A percentile compares a stretch with the other conserved stretches of the same genome.
phyloP scores from a whole-genome alignment of 2,329 filamentous ascomycete genomes.

The Pyricularia pennisetigena region DNA sequence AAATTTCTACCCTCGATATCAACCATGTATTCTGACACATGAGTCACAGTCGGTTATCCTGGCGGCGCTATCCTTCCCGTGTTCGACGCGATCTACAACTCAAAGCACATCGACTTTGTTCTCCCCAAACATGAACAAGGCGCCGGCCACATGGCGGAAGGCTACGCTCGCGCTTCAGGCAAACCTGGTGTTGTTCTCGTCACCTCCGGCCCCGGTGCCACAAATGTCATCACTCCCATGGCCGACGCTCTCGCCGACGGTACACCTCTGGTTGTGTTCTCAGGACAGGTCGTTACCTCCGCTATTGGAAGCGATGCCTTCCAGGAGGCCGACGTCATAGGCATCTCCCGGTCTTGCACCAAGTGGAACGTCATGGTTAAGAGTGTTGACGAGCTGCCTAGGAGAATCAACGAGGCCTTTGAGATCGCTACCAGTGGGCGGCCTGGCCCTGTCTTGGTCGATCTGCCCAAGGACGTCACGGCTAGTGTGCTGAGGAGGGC shows the following conservation, averaged over 20 bases:
- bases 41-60: conserved; percentile 64
- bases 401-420: conserved; percentile 94
- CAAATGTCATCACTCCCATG: conserved; percentile 93
- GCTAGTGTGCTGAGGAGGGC: conserved; percentile 72
- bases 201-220: conserved; percentile 91
- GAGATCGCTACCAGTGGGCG: conserved; percentile 93
- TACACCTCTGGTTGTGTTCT: conserved; percentile 92
- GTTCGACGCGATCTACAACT: conserved; percentile 98
- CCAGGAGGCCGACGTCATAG: conserved; percentile 91
- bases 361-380: conserved; percentile 99
- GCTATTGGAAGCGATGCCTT: conserved; percentile 94
- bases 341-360: conserved; percentile 89
- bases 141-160: conserved; percentile 96
- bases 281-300: conserved; percentile 80
- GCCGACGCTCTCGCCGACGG: conserved; percentile 94
- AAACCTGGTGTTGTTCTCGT: conserved; percentile 94
- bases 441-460: conserved; percentile 89
- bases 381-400: conserved; percentile 83
- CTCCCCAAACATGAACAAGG: conserved; percentile 95
- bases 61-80: conserved; percentile 95
- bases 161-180: conserved; percentile 87
- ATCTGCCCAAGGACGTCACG: conserved; percentile 93
- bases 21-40: not conserved
- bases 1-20: not conserved
- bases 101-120: conserved; percentile 91